Percentiles rank a stretch among this genome's conserved stretches.
Conservation (phyloP, 352 stramenopile genomes). For the Phytopythium litorale region DNA sequence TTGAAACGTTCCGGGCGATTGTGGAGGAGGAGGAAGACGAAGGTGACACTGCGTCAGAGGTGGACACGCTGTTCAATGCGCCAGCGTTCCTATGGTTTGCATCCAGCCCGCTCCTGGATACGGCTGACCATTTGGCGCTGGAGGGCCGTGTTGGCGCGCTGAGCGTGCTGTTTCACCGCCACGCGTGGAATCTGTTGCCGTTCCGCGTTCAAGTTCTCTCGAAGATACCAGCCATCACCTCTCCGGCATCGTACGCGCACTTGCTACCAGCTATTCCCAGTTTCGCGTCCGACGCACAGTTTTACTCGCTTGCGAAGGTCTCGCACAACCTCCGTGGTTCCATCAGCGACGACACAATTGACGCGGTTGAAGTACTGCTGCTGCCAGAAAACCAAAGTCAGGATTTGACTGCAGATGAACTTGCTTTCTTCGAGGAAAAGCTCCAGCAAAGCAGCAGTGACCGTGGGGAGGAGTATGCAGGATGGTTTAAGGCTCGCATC, state of each 20-base stretch:
- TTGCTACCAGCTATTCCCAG: slow-evolving; percentile 44
- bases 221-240: slow-evolving; percentile 29
- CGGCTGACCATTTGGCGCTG: slow-evolving; percentile 39
- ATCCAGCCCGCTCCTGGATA: slow-evolving; percentile 26
- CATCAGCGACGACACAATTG: slow-evolving; percentile 11
- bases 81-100: slow-evolving; percentile 25
- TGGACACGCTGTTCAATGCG: slow-evolving; percentile 20
- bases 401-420: slow-evolving; percentile 39
- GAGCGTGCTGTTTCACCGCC: slow-evolving; percentile 35
- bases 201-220: slow-evolving; percentile 45
- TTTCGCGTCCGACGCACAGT: slow-evolving; percentile 25
- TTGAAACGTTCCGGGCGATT: slow-evolving; percentile 43
- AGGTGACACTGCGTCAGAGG: slow-evolving; percentile 15
- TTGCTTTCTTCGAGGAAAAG: slow-evolving; percentile 30
- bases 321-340: not conserved
- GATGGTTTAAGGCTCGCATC: slow-evolving; percentile 54
- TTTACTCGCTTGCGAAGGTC: slow-evolving; percentile 31
- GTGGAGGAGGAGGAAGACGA: slow-evolving; percentile 29
- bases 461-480: slow-evolving; percentile 21
- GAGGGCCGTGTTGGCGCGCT: slow-evolving; percentile 47
- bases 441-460: slow-evolving; percentile 17
- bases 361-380: slow-evolving; percentile 20
- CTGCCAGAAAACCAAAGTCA: slow-evolving; percentile 32
- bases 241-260: slow-evolving; percentile 34
- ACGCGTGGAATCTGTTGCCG: slow-evolving; percentile 52